Percentiles rank a stretch among this genome's conserved stretches.
phyloP scores from a whole-genome alignment of 371 early-diverging fungal genomes.

The Synchytrium microbalum region DNA sequence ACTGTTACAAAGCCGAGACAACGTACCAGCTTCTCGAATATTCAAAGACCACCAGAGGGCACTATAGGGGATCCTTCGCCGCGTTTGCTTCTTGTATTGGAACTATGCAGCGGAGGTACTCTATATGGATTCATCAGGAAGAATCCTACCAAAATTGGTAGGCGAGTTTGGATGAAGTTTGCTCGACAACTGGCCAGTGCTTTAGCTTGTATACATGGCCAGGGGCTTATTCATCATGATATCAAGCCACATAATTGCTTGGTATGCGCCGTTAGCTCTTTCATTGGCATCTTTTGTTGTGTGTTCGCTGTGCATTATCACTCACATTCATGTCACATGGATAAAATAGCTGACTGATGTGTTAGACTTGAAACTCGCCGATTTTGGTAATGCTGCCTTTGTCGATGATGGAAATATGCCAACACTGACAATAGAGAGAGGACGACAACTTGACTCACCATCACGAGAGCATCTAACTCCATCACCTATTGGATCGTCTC shows the following conservation, averaged over 20 bases:
- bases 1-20: constrained; percentile 16
- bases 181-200: constrained; percentile 60
- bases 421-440: neutral
- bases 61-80: constrained; percentile 12
- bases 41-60: too few species aligned
- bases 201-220: constrained; percentile 53
- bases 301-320: neutral
- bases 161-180: constrained; percentile 58
- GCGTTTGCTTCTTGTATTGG: constrained; percentile 52
- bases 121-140: constrained; percentile 57
- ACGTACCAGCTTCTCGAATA: too few species aligned
- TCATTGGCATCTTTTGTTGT: constrained; percentile 2
- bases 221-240: constrained; percentile 72
- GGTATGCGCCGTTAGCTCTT: constrained; percentile 31
- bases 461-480: too few species aligned
- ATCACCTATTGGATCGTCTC: constrained; percentile 10
- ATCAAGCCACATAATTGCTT: constrained; percentile 81
- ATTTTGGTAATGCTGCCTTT: constrained; percentile 59
- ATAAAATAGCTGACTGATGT: constrained; percentile 26
- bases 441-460: too few species aligned
- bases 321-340: neutral
- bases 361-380: constrained; percentile 43
- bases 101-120: constrained; percentile 51
- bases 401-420: constrained; percentile 14
- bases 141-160: constrained; percentile 44